phyloP scores from a whole-genome alignment of 2,329 filamentous ascomycete genomes.

The Aspergillus sergii region DNA sequence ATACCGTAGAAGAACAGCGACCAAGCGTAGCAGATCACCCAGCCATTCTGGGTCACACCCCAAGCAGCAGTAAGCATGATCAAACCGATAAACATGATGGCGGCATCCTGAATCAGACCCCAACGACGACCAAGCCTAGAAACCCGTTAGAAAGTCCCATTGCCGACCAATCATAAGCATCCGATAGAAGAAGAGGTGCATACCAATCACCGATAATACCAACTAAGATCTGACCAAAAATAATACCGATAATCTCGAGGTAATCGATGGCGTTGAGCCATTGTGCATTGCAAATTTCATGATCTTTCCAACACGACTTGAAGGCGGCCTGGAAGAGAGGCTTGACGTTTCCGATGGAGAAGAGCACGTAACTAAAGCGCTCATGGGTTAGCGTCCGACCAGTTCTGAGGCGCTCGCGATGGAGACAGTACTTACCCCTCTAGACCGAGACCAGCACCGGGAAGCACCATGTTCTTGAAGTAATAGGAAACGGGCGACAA shows the following conservation, averaged over 20 bases:
- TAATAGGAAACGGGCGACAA: conserved; percentile 84
- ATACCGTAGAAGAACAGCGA: conserved; percentile 88
- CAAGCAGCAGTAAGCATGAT: conserved; percentile 89
- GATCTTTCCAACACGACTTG: conserved; percentile 73
- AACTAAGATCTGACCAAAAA: conserved; percentile 86
- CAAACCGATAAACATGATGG: conserved; percentile 92
- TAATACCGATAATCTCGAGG: conserved; percentile 92
- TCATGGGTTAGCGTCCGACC: neutral
- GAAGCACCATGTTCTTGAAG: conserved; percentile 86
- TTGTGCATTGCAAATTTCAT: conserved; percentile 69
- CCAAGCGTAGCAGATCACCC: conserved; percentile 97
- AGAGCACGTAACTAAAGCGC: conserved; percentile 75
- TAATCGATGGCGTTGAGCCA: conserved; percentile 88
- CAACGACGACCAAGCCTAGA: conserved; percentile 83
- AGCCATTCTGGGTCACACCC: conserved; percentile 84
- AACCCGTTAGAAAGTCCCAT: neutral
- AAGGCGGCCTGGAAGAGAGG: conserved; percentile 78
- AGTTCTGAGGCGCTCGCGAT: neutral
- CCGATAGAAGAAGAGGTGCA: conserved; percentile 13
- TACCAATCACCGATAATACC: conserved; percentile 75
- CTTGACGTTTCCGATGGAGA: conserved; percentile 92
- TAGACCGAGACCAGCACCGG: conserved; percentile 86
- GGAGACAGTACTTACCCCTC: conserved; percentile 63
- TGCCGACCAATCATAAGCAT: neutral
- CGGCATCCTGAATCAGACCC: conserved; percentile 92